A percentile compares a stretch with the other conserved stretches of the same genome.
Evolutionary conservation across 257 asterid genomes (phyloP).

Genomic region (Nemophila menziesii): DNA sequence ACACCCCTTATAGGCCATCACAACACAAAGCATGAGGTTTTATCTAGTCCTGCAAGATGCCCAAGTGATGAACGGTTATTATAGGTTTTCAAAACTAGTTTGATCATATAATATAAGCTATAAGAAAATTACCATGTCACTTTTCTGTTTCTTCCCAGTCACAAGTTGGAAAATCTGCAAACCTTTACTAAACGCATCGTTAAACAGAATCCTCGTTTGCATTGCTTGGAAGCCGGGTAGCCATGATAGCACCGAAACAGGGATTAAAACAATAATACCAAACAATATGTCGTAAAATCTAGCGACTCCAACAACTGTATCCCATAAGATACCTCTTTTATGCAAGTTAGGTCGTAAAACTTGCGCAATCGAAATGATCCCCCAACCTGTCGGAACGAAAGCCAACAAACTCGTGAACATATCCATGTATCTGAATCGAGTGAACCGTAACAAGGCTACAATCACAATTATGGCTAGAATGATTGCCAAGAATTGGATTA

Average conservation of each 20-base stretch:
- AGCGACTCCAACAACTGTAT: slow-evolving; percentile 59
- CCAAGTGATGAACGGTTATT: too few relatives aligned
- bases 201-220: slow-evolving; percentile 97
- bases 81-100: too few relatives aligned
- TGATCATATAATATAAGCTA: too few relatives aligned
- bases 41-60: too few relatives aligned
- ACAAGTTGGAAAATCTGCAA: slow-evolving; percentile 90
- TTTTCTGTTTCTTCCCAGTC: slow-evolving; percentile 8
- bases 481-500: slow-evolving; percentile 90
- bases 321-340: slow-evolving; percentile 53
- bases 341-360: slow-evolving; percentile 63
- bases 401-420: slow-evolving; percentile 84
- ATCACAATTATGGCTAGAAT: slow-evolving; percentile 46
- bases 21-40: too few relatives aligned
- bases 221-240: slow-evolving; percentile 94
- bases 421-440: slow-evolving; percentile 56
- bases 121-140: too few relatives aligned
- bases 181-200: slow-evolving; percentile 95
- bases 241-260: slow-evolving; percentile 88
- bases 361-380: slow-evolving; percentile 68
- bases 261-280: slow-evolving; percentile 82
- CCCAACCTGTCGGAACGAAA: slow-evolving; percentile 96
- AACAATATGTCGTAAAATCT: slow-evolving; percentile 83
- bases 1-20: too few relatives aligned
- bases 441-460: slow-evolving; percentile 58